Base-by-base conservation (phyloP, 768 basidiomycete species). In the Pholiota microspora region DNA sequence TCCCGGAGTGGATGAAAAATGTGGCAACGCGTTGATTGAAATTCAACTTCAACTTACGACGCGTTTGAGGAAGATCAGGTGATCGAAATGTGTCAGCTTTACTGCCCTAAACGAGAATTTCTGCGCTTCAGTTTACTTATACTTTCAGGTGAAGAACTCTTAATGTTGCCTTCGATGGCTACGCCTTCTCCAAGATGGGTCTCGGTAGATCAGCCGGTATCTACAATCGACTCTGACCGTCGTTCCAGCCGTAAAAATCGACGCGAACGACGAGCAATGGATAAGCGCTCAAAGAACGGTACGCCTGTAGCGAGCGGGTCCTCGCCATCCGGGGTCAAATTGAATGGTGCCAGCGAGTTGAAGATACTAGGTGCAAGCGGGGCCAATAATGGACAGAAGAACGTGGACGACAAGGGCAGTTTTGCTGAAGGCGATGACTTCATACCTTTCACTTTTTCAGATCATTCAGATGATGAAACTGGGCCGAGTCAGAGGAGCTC, bases 391-490 rank as follows among this genome's bases (percentile, higher is more conserved):
- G 25, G 21, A 25, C 15, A 44, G 31, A 21, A 15, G 1, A 36
- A 18, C 4, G 16, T 13, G 6, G 28, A 35, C 42, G 29, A 3
- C 18, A 45, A 35, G 9, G 24, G 58, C 29, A 59, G 63, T 9
- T 74, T 74, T 49, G 69, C 63, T 25, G 66, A 67, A 29, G 67
- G 64, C 32, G 65, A 67, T 25, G 73, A 73, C 51, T 74, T 68
- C 49, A 64, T 69, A 32, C 57, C 65, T 1, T 67, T 68, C 48
- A 45, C 35, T 1, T 56, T 62, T 23, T 64, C 58, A 4, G 64
- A 64, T 49, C 46, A 55, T 23, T 53, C 59, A 40, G 62, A 64
- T 7, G 59, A 59, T 13, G 63, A 60, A 27, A 53, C 49, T n/a
- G 58, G 51, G 2, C 49, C 59, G 27, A 59, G 57, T 15, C 47